These are phyloP conservation scores for Aphanocladium album DNA, from an alignment of 2,329 filamentous ascomycete genomes.

Conservation along the genomic window DNA sequence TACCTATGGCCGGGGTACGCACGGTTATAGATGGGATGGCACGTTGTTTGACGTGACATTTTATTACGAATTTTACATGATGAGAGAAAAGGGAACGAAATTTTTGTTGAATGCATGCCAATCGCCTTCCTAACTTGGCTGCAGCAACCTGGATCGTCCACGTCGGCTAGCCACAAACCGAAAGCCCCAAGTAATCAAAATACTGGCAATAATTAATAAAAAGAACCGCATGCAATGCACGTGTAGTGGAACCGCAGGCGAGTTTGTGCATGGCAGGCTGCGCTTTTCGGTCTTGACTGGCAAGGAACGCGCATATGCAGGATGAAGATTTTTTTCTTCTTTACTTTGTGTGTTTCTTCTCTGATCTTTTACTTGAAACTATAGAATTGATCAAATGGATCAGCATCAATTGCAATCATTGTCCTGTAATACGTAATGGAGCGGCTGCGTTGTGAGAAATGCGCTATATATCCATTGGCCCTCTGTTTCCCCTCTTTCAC, in stretches of 20 bases:
- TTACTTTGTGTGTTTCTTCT: background rate
- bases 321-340: background rate
- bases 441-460: background rate
- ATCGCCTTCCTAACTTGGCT: slow-evolving; percentile 5
- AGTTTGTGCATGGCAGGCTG: background rate
- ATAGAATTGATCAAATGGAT: background rate
- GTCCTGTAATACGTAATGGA: background rate
- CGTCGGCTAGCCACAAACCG: background rate
- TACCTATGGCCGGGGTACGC: too few relatives aligned
- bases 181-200: background rate
- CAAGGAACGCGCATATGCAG: background rate
- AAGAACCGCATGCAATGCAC: background rate
- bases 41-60: background rate
- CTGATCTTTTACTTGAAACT: background rate
- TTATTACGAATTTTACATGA: background rate
- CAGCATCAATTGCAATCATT: background rate
- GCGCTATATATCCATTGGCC: background rate
- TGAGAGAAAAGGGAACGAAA: background rate
- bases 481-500: background rate
- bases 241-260: background rate
- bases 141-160: slow-evolving; percentile 4
- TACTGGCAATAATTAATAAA: background rate
- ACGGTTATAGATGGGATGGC: background rate
- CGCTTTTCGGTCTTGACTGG: background rate
- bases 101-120: background rate